Base-by-base conservation (phyloP, 83 land plant species). In the Picea engelmannii region DNA sequence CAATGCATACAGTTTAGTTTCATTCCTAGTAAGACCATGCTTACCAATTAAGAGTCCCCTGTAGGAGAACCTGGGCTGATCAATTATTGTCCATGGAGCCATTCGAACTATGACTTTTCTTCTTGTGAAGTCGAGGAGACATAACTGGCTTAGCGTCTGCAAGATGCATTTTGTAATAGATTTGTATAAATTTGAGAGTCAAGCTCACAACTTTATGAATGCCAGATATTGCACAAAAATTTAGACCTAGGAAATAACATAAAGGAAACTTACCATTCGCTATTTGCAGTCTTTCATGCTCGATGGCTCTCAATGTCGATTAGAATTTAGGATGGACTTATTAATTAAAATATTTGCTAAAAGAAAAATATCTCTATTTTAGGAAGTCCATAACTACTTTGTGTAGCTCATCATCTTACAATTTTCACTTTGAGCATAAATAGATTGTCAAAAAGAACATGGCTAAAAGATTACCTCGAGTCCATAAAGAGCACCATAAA, bases 141-240 rank as follows among this genome's bases (percentile, higher is more conserved):
- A 92, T 31, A 92, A 67, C 76, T 94, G 96, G 84, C 96, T 94
- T 83, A 94, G 91, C 25, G 96, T 94, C 96, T 94, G 91, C 85
- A 83, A 76, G 0, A 83, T 78, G 3, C 23, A 68, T 81, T 2
- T 18, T 71, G 49, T 65, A 66, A 52, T 69, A 55, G 52, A 15
- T 66, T 40, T 40, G 38, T 21, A 20, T 11, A 24, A 62, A 62
- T 73, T 58, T 63, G 35, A 21, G 52, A 42, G 8, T 17, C 23
- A 35, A 25, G 38, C 35, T 24, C 67, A 11, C 11, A 23, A 38
- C 25, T 49, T 47, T 38, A 61, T 80, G 76, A 42, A 77, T 65
- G 59, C 40, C 66, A 40, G 73, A 78, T 31, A 64, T 44, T 25
- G 20, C 62, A n/a, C 25, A 63, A 4, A 58, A 66, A 62, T 13